phyloP scores from a whole-genome alignment of 1,139 yeast genomes.

The Ogataea hybrid region DNA sequence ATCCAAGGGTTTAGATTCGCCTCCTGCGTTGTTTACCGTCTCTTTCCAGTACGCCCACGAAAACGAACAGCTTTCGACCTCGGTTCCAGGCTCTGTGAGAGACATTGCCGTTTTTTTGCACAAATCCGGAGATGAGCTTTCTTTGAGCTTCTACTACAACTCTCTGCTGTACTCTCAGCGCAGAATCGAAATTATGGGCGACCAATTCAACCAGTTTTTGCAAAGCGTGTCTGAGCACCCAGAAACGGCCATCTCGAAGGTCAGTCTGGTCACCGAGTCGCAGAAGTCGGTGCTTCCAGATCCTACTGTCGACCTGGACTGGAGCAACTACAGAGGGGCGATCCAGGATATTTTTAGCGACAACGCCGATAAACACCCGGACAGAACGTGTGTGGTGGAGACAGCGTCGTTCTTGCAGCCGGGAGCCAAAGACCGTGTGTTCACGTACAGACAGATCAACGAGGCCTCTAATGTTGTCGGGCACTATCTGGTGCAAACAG shows the following conservation, averaged over 20 bases:
- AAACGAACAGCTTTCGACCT: conserved; percentile 45
- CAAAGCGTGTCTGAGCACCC: conserved; percentile 37
- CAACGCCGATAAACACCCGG: conserved; percentile 82
- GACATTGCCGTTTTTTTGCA: conserved; percentile 59
- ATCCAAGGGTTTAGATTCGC: conserved; percentile 48
- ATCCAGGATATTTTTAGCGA: conserved; percentile 91
- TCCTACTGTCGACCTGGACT: conserved; percentile 82
- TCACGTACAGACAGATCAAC: conserved; percentile 82
- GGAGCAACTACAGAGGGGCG: conserved; percentile 91
- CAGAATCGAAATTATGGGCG: conserved; percentile 66
- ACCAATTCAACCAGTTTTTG: conserved; percentile 65
- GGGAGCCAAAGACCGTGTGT: conserved; percentile 59
- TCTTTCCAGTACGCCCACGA: conserved; percentile 54
- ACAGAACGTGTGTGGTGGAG: conserved; percentile 86
- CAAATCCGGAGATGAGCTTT: conserved; percentile 20
- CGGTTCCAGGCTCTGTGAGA: conserved; percentile 53
- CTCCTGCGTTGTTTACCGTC: conserved; percentile 64
- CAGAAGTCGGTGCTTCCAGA: conserved; percentile 72
- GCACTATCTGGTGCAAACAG: conserved; percentile 76
- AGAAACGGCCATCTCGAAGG: conserved; percentile 50
- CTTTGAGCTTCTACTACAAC: conserved; percentile 59
- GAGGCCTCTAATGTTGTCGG: conserved; percentile 95
- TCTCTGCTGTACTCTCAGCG: conserved; percentile 69
- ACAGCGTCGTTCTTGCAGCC: conserved; percentile 70
- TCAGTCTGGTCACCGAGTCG: conserved; percentile 62